Base-by-base conservation (phyloP, 164 flowering plant genomes). In the Liquidambar formosana region DNA sequence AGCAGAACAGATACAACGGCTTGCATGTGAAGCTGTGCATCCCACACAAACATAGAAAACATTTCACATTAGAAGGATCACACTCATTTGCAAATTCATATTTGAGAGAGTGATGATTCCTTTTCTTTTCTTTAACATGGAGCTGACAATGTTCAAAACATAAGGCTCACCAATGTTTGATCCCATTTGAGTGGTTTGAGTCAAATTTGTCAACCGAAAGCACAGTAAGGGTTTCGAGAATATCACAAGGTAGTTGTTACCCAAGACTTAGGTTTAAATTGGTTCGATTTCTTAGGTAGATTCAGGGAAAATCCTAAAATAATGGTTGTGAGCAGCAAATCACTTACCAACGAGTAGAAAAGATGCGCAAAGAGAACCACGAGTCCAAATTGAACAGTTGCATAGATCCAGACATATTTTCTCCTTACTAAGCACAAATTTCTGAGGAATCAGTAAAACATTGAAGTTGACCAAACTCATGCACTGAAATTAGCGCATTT, bases 381-480 rank as follows among this genome's bases (percentile, higher is more conserved):
- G 66, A 88, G 63, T 3, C 48, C 68, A 48, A 85, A 85, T 51
- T 88, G 93, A 72, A 73, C 18, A 14, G 80, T 63, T 43, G 91
- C 93, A 71, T 88, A 86, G 45, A 82, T 18, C 93, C 93, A 88
- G 13, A 83, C 79, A 68, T 66, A 85, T 64, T 71, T 79, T 72
- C 77, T 83, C 77, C 64, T 72, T 16, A 86, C 93, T 88, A 69
- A 19, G 15, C n/a, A 66, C 41, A 54, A 64, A 66, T 14, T 38
- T 46, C 12, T 49, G 10, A 45, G 12, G 2, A 61, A 38, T 68
- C 58, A 63, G 63, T 65, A 65, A 66, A 51, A 66, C 58, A 13
- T 61, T 11, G 10, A 22, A 45, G 9, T 57, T 45, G 22, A 19
- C 15, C 18, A 53, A 12, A 44, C 44, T 41, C 66, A 53, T 14